Evolutionary conservation across 345 rosid genomes (phyloP), one percentile per base, ranked within the genome.

Genomic region (Orychophragmus violaceus): DNA sequence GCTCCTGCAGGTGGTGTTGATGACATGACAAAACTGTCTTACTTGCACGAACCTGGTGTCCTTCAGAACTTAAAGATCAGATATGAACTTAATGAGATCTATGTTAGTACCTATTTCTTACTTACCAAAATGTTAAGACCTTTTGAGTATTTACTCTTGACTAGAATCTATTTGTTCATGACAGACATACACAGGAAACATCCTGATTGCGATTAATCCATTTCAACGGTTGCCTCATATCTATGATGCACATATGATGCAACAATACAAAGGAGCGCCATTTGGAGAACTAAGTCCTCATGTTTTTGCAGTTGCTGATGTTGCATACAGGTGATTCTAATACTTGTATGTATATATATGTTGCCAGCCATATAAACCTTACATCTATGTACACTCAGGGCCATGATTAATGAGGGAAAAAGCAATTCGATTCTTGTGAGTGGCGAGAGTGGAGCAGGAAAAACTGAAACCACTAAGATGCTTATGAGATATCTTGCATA

Each of bases 21-120:
- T 56, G 61, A 56, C 44, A 56, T 56, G 61, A 56, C 61, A 33
- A 56, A 56, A 18, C 61, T 56, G 6, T 56, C 61, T 33, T 56
- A 56, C 22, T 56, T 56, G 6, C 61, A 56, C 12, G 61, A 56
- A 7, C 61, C 61, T 12, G 61, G 61, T 9, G 61, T 56, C 13
- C 39, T 56, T 11, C 44, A 56, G 8, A 56, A 56, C 61, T 13
- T 56, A 3, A 36, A 33, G 18, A 56, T 18, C 44, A 56, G 61
- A 56, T 56, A 56, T 56, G 44, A 18, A 2, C 61, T 56, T 19
- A 56, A 56, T 19, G 61, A 56, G 39, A 56, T 56, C 1, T 56
- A 56, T 29, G 45, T 50, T 24, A 23, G 44, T 37, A 37, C 17
- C 44, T 37, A 6, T n/a, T 37, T 37, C 42, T 36, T 35, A 35